Conservation (phyloP, 768 basidiomycete species). For the Pholiota conissans region DNA sequence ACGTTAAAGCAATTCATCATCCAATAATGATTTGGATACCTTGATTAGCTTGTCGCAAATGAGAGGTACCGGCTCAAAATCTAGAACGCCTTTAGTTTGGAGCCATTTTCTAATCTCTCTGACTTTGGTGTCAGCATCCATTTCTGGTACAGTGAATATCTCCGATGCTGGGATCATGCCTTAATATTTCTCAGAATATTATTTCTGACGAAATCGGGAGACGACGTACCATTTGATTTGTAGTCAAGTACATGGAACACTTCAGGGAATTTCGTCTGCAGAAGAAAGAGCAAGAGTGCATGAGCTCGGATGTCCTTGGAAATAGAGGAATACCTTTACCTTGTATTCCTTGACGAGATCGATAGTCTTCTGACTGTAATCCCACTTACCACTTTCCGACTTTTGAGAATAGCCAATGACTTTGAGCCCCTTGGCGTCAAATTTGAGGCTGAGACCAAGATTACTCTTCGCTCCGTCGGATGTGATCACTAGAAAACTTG, state of each 20-base stretch:
- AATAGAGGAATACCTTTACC: conserved; percentile 32
- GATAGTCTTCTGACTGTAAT: conserved; percentile 88
- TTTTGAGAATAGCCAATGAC: conserved; percentile 92
- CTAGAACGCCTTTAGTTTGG: conserved; percentile 79
- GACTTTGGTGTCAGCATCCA: conserved; percentile 67
- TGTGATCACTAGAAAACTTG: conserved; percentile 87
- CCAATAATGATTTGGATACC: conserved; percentile 42
- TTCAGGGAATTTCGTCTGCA: conserved; percentile 78
- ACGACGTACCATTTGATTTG: conserved; percentile 63
- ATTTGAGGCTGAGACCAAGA: conserved; percentile 92
- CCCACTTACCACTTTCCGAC: conserved; percentile 83
- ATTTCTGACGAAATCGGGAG: neutral
- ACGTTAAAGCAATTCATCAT: neutral
- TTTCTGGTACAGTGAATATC: conserved; percentile 48
- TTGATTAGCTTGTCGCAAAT: conserved; percentile 91
- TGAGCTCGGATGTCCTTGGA: neutral
- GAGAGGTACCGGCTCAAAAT: conserved; percentile 91
- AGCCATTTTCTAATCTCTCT: conserved; percentile 86
- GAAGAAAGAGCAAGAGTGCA: too few species aligned
- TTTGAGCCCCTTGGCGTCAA: conserved; percentile 91
- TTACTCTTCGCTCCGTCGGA: conserved; percentile 81
- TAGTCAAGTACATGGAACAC: conserved; percentile 72
- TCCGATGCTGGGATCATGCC: conserved; percentile 73
- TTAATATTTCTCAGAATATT: conserved; percentile 29
- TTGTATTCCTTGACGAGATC: conserved; percentile 84